These are phyloP conservation scores for Xenosphaeropsis pyriputrescens DNA, from an alignment of 2,329 filamentous ascomycete genomes.

Conservation along the genomic window DNA sequence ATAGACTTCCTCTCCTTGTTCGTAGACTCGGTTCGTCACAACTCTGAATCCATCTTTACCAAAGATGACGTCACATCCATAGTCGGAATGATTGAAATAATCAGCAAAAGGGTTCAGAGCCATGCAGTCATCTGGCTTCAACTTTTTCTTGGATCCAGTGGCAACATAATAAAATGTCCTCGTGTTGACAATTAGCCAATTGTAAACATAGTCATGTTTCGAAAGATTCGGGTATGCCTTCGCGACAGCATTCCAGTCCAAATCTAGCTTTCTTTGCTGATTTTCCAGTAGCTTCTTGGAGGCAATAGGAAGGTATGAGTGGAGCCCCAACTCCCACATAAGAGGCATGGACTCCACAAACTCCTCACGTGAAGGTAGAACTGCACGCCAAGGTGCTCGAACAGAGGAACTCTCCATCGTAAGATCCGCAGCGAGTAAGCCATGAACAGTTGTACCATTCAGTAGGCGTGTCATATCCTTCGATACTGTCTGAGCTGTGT, in stretches of 20 bases:
- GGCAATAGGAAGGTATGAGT: conserved; percentile 27
- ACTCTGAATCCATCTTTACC: conserved; percentile 37
- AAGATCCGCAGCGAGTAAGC: conserved; percentile 56
- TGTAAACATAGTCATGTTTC: conserved; percentile 30
- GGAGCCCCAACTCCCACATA: conserved; percentile 30
- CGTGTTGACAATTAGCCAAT: conserved; percentile 46
- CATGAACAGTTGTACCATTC: conserved; percentile 47
- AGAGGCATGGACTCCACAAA: conserved; percentile 43
- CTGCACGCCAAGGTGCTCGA: conserved; percentile 44
- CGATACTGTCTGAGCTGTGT: conserved; percentile 48
- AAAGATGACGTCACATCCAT: conserved; percentile 36
- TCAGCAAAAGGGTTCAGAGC: conserved; percentile 60
- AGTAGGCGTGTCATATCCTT: conserved; percentile 36
- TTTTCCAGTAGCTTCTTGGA: conserved; percentile 30
- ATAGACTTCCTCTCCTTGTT: conserved; percentile 46
- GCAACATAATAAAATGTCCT: conserved; percentile 41
- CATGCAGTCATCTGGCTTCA: conserved; percentile 40
- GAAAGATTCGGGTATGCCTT: conserved; percentile 23
- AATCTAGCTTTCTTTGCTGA: conserved; percentile 36
- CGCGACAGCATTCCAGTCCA: conserved; percentile 31
- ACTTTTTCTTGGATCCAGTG: conserved; percentile 22
- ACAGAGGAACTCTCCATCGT: conserved; percentile 33
- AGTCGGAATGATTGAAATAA: conserved; percentile 46
- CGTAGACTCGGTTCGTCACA: conserved; percentile 32
- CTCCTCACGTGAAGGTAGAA: conserved; percentile 49